Percentiles rank a stretch among this genome's conserved stretches.
Conservation (phyloP, 148 eudicot species). For the Silene uniflora region DNA sequence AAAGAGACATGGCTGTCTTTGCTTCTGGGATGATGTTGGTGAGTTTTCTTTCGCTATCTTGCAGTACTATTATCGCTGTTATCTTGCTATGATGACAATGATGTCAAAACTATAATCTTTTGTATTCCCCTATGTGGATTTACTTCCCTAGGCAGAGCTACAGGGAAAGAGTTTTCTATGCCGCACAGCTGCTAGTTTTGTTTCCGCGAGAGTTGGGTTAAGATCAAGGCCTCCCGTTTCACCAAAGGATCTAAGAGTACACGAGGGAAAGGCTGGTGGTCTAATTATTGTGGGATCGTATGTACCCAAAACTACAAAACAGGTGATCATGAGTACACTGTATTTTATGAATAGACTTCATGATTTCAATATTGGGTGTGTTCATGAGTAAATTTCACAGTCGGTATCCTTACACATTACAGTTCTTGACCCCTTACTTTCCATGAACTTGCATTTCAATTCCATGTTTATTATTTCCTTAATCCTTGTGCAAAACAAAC, state of each 20-base stretch:
- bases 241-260: slow-evolving; percentile 63
- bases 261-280: slow-evolving; percentile 66
- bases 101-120: neutral
- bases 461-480: neutral
- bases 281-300: slow-evolving; percentile 95
- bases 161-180: slow-evolving; percentile 81
- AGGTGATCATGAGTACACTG: slow-evolving; percentile 37
- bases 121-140: neutral
- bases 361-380: neutral
- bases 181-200: slow-evolving; percentile 99
- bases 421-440: neutral
- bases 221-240: slow-evolving; percentile 68
- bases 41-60: slow-evolving; percentile 10
- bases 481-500: neutral
- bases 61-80: neutral
- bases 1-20: slow-evolving; percentile 96
- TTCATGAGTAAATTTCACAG: neutral
- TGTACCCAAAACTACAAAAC: slow-evolving; percentile 97
- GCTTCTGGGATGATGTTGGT: slow-evolving; percentile 97
- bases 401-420: neutral
- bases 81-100: slow-evolving; percentile 11
- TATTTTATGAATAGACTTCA: neutral
- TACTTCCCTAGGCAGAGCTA: slow-evolving; percentile 67
- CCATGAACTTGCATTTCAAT: neutral
- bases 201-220: slow-evolving; percentile 88